A percentile compares a stretch with the other conserved stretches of the same genome.
Conservation (phyloP, 306 rosid species). For the Cicer bijugum region DNA sequence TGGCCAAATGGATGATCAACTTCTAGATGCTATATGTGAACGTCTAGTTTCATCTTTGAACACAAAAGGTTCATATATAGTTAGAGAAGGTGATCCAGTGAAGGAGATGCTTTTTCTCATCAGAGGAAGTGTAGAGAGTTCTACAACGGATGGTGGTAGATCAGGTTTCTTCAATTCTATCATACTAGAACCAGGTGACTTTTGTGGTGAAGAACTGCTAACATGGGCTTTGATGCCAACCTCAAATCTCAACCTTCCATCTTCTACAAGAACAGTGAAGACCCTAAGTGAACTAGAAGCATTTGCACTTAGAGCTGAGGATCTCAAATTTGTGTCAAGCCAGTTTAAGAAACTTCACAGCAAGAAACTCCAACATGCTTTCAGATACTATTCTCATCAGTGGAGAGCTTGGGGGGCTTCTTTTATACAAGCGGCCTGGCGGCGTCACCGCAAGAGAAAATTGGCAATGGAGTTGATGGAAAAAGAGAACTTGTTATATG, state of each 20-base stretch:
- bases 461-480: conserved; percentile 62
- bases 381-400: conserved; percentile 82
- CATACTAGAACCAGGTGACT: conserved; percentile 71
- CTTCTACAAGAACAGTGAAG: conserved; percentile 76
- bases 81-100: conserved; percentile 86
- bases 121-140: conserved; percentile 86
- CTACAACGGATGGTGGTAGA: conserved; percentile 86
- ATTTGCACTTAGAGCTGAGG: conserved; percentile 81
- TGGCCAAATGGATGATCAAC: conserved; percentile 88
- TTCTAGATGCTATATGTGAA: conserved; percentile 90
- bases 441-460: conserved; percentile 64
- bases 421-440: conserved; percentile 84
- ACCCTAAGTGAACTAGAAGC: conserved; percentile 81
- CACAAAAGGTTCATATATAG: conserved; percentile 64
- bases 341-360: conserved; percentile 89
- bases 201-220: conserved; percentile 87
- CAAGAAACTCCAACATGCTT: conserved; percentile 86
- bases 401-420: conserved; percentile 93
- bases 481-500: conserved; percentile 58
- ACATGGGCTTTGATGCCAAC: conserved; percentile 77
- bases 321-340: conserved; percentile 70
- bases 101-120: conserved; percentile 87
- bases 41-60: conserved; percentile 79
- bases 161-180: conserved; percentile 82
- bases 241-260: conserved; percentile 66